A percentile compares a stretch with the other conserved stretches of the same genome.
Conservation (phyloP, 345 rosid genomes). For the Pugionium dolabratum region DNA sequence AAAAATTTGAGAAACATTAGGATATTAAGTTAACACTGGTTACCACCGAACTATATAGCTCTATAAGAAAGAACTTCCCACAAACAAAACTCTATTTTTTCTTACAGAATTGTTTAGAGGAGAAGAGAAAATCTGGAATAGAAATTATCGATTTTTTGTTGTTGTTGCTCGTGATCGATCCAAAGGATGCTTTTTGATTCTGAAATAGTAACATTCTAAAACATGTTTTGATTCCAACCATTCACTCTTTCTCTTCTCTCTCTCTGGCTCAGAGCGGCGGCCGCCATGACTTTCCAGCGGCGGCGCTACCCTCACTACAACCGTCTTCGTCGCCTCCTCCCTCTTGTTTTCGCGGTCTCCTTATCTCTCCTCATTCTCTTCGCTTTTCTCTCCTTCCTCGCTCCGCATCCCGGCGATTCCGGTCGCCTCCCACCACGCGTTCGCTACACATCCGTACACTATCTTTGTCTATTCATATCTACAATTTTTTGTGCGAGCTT, state of each 20-base stretch:
- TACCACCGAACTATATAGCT: no score
- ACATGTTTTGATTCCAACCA: constrained; percentile 6
- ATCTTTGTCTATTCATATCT: constrained; percentile 5
- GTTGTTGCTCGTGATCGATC: no score
- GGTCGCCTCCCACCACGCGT: constrained; percentile 39
- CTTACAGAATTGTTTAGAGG: no score
- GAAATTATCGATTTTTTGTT: no score
- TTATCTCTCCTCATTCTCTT: constrained; percentile 64
- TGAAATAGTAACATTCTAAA: no score
- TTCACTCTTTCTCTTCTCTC: constrained; percentile 11
- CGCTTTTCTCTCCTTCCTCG: constrained; percentile 68
- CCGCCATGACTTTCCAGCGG: constrained; percentile 63
- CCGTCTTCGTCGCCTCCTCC: constrained; percentile 57
- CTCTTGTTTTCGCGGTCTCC: constrained; percentile 50
- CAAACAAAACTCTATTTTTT: no score
- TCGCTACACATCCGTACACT: constrained; percentile 39
- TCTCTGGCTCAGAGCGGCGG: constrained; percentile 1
- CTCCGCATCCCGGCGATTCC: constrained; percentile 65
- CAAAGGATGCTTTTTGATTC: no score
- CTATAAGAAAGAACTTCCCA: no score
- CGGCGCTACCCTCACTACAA: constrained; percentile 62
- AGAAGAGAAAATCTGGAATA: no score
- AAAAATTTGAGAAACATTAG: no score
- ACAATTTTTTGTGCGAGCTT: neutral
- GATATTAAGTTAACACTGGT: no score